Conservation (phyloP, 2,329 filamentous ascomycete genomes). For the Claviceps capensis region DNA sequence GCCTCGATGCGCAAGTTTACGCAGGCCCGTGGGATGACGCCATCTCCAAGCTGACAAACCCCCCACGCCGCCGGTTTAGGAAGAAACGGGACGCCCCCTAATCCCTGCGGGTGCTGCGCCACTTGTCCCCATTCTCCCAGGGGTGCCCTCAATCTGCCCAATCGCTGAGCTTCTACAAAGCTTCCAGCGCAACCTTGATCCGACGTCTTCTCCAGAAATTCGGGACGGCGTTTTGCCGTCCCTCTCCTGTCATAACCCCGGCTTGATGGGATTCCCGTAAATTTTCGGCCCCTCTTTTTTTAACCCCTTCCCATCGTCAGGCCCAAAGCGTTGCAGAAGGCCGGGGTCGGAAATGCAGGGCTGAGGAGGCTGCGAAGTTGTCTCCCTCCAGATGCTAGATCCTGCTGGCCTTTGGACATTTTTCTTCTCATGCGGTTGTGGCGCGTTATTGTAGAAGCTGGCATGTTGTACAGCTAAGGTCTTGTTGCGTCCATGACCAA, state of each 20-base stretch:
- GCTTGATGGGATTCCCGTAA: conserved; percentile 5
- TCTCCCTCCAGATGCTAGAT: too few species aligned
- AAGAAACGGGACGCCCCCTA: too few species aligned
- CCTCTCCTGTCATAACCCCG: neutral
- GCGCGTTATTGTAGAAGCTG: too few species aligned
- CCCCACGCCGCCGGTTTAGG: too few species aligned
- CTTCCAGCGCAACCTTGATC: neutral
- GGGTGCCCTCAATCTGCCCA: neutral
- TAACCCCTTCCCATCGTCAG: neutral
- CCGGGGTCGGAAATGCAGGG: neutral
- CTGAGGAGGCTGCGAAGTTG: too few species aligned
- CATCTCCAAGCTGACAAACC: too few species aligned
- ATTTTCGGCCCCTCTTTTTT: conserved; percentile 2
- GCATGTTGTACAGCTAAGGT: too few species aligned
- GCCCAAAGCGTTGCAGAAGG: neutral
- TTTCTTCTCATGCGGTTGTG: too few species aligned
- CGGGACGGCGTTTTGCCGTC: conserved; percentile 2
- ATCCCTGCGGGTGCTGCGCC: neutral
- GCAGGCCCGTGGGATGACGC: too few species aligned
- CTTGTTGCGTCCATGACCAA: too few species aligned
- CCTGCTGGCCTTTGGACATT: too few species aligned
- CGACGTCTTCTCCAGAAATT: conserved; percentile 1
- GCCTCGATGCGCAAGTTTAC: too few species aligned
- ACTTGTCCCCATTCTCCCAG: neutral
- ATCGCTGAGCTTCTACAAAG: neutral